Conservation (phyloP, 2,329 filamentous ascomycete species). For the Chrysoporthe puriensis region DNA sequence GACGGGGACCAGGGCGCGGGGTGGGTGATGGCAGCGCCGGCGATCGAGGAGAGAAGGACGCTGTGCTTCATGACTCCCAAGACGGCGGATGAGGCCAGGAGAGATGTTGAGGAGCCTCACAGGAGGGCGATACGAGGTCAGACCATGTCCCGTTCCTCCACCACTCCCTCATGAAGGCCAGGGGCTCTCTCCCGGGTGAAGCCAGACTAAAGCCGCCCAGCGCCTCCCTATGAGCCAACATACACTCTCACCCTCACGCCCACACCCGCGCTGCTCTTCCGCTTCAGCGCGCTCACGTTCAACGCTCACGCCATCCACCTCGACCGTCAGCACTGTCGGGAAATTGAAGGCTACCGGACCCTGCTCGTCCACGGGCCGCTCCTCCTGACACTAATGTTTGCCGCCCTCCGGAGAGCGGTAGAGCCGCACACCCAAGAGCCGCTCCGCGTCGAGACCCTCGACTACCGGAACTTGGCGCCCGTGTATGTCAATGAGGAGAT, state of each 20-base stretch:
- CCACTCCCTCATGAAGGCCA: not conserved
- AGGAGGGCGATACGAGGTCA: slow-evolving; percentile 38
- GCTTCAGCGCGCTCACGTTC: slow-evolving; percentile 88
- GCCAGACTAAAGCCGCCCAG: not conserved
- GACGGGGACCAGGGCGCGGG: slow-evolving; percentile 14
- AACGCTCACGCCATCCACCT: slow-evolving; percentile 94
- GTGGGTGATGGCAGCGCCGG: slow-evolving; percentile 27
- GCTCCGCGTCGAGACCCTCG: slow-evolving; percentile 56
- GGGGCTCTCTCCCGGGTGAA: no score
- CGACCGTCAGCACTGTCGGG: slow-evolving; percentile 69
- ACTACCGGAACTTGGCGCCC: slow-evolving; percentile 82
- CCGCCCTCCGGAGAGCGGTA: slow-evolving; percentile 54
- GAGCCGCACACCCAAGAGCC: not conserved
- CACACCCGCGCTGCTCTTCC: slow-evolving; percentile 75
- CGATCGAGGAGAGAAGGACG: slow-evolving; percentile 52
- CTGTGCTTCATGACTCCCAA: slow-evolving; percentile 56
- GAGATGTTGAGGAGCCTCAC: slow-evolving; percentile 30
- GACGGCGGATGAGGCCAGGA: slow-evolving; percentile 27
- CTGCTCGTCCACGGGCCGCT: slow-evolving; percentile 88
- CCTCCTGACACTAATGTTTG: slow-evolving; percentile 75
- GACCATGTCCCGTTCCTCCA: slow-evolving; percentile 12
- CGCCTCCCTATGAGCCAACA: not conserved
- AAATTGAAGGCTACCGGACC: slow-evolving; percentile 73
- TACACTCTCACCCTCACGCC: slow-evolving; percentile 56
- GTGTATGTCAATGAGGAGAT: slow-evolving; percentile 76